Evolutionary conservation across 2,329 filamentous ascomycete genomes (phyloP), one percentile per base, ranked within the genome.

Genomic region (Fusarium hainanense): DNA sequence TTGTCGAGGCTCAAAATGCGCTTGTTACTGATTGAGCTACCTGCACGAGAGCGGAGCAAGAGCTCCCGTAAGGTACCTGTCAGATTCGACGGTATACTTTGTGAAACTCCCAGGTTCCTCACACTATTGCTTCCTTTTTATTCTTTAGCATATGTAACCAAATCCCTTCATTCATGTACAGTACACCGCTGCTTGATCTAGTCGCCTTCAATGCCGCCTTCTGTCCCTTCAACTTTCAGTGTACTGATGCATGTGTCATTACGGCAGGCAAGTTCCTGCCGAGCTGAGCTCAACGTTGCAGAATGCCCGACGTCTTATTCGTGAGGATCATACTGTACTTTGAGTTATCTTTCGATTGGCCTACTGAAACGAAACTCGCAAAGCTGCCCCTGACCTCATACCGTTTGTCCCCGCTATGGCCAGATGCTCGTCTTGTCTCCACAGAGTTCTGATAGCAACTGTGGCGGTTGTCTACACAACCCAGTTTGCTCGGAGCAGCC

Each of bases 31-130:
- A 57, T 66, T 66, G 68, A 72, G 65, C 58, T 58, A 57, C 59
- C 69, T 71, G 69, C 63, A 55, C 37, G 47, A 20, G 27, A 62
- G 71, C 63, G 71, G 71, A 73, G 73, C 58, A 66, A 61, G 50
- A 63, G 48, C 51, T 65, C 66, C 48, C 68, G 46, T 43, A 65
- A 40, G 46, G 50, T 71, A 72, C 71, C 54, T 69, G 62, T 75
- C 63, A 70, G 63, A 69, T 72, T 68, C 64, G 57, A 58, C 48
- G 37, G 54, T 21, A 42, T 59, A 42, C 27, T 27, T 43, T 18
- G 44, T 32, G 23, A 20, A 55, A 28, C 37, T 56, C 50, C 27
- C 32, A 57, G 28, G 32, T 37, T 28, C 46, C 25, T 42, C 34
- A 25, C 13, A 41, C 44, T 42, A 51, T 66, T 49, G 13, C 52